A percentile compares a stretch with the other conserved stretches of the same genome.
These are phyloP conservation scores for Geotrichum cucujoidarum DNA, from an alignment of 1,139 yeast genomes.

Conservation along the genomic window DNA sequence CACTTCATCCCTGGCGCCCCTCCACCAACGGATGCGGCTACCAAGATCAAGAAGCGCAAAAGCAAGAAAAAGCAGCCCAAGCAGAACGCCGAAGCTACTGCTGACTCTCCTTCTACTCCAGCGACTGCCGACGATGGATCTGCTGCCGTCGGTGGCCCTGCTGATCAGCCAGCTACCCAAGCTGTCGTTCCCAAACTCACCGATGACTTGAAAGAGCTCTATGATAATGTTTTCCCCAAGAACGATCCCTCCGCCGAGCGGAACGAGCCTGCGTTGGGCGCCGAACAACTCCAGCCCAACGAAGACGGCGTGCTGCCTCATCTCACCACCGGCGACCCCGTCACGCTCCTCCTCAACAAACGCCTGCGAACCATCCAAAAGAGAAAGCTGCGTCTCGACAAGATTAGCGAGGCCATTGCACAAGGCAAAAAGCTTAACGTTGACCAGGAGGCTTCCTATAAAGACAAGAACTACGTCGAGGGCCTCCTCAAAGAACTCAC, in stretches of 20 bases:
- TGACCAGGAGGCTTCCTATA: constrained; percentile 37
- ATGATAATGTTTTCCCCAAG: background rate
- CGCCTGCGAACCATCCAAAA: constrained; percentile 38
- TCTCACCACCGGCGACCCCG: constrained; percentile 24
- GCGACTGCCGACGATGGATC: background rate
- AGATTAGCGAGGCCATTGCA: constrained; percentile 33
- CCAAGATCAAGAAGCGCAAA: constrained; percentile 8
- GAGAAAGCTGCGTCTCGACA: constrained; percentile 37
- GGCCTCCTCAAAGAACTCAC: constrained; percentile 37
- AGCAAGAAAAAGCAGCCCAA: background rate
- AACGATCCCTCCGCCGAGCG: too few relatives aligned
- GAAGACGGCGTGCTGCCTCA: background rate
- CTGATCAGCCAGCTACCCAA: background rate
- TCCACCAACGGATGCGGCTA: constrained; percentile 1
- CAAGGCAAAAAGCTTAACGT: constrained; percentile 31
- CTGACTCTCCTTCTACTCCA: constrained; percentile 5
- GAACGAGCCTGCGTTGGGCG: background rate
- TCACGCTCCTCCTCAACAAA: constrained; percentile 33
- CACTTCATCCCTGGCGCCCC: background rate
- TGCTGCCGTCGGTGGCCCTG: background rate
- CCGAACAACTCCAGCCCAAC: background rate
- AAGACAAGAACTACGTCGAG: constrained; percentile 35
- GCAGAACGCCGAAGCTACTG: background rate
- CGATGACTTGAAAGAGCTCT: background rate
- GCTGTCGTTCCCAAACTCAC: background rate